Evolutionary conservation across 225 moss, liverwort and hornwort species (phyloP).

Genomic region (Ulota crispa): DNA sequence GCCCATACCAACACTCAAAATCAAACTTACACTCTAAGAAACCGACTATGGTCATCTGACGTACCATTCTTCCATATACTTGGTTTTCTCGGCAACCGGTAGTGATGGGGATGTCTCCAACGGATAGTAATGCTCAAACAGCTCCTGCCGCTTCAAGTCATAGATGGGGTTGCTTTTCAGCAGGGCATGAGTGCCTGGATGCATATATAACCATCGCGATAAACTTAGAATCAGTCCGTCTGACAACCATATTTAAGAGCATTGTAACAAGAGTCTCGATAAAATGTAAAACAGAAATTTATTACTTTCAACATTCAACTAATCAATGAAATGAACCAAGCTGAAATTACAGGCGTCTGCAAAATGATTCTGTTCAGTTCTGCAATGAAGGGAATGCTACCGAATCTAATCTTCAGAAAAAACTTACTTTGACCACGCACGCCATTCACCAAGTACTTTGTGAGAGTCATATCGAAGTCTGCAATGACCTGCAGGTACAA

Average conservation of each 20-base stretch:
- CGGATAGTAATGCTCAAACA: slow-evolving; percentile 74
- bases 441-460: slow-evolving; percentile 73
- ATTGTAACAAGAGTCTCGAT: background rate
- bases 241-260: background rate
- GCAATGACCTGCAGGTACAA: slow-evolving; percentile 66
- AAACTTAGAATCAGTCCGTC: background rate
- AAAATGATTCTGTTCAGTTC: background rate
- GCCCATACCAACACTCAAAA: background rate
- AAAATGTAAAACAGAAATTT: background rate
- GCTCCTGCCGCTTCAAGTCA: slow-evolving; percentile 68
- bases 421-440: slow-evolving; percentile 75
- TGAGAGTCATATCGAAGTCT: slow-evolving; percentile 85
- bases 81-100: slow-evolving; percentile 60
- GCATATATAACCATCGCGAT: background rate
- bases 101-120: slow-evolving; percentile 63
- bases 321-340: background rate
- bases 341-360: background rate
- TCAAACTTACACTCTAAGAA: background rate
- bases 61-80: slow-evolving; percentile 84
- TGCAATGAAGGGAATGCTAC: background rate
- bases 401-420: background rate
- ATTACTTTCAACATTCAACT: background rate
- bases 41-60: slow-evolving; percentile 8
- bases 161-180: slow-evolving; percentile 65
- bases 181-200: slow-evolving; percentile 67